Evolutionary conservation across 768 basidiomycete genomes (phyloP).

Genomic region (Tylopilus cervinicoccineus): DNA sequence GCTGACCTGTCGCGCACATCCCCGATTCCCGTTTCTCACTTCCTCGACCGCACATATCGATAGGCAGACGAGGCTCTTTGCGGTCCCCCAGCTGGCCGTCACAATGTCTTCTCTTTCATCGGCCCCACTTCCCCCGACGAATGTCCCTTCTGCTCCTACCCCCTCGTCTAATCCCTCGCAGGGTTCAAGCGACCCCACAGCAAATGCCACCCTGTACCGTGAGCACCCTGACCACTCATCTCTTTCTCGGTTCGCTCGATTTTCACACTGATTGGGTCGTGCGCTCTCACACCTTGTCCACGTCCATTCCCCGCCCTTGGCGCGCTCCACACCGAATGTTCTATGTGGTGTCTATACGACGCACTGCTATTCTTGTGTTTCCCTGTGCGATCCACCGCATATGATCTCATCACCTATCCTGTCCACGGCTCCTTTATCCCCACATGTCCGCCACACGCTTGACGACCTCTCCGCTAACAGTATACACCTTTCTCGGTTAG

Average conservation of each 20-base stretch:
- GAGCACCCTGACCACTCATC: conserved; percentile 10
- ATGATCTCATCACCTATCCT: neutral
- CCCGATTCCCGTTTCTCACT: neutral
- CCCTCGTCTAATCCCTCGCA: too few species aligned
- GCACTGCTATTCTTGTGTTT: neutral
- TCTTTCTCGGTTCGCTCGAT: neutral
- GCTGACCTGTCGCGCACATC: neutral
- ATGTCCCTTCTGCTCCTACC: neutral
- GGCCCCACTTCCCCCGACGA: neutral
- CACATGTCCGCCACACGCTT: conserved; percentile 1
- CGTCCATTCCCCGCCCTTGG: neutral
- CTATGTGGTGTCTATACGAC: neutral
- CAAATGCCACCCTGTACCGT: conserved; percentile 28
- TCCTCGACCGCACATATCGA: conserved; percentile 13
- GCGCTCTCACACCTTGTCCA: conserved; percentile 8
- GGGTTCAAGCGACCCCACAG: neutral
- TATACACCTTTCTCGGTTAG: conserved; percentile 33
- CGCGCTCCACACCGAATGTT: neutral
- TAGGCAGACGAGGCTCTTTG: conserved; percentile 10
- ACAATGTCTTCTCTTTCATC: conserved; percentile 9
- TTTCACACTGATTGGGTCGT: conserved; percentile 18
- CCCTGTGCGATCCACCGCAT: conserved; percentile 3
- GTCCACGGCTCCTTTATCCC: neutral
- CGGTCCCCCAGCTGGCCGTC: neutral
- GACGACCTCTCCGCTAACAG: conserved; percentile 12